A percentile compares a stretch with the other conserved stretches of the same genome.
Evolutionary conservation across 1,284 basidiomycete species (phyloP).

Genomic region (Apiotrichum akiyoshidainum): DNA sequence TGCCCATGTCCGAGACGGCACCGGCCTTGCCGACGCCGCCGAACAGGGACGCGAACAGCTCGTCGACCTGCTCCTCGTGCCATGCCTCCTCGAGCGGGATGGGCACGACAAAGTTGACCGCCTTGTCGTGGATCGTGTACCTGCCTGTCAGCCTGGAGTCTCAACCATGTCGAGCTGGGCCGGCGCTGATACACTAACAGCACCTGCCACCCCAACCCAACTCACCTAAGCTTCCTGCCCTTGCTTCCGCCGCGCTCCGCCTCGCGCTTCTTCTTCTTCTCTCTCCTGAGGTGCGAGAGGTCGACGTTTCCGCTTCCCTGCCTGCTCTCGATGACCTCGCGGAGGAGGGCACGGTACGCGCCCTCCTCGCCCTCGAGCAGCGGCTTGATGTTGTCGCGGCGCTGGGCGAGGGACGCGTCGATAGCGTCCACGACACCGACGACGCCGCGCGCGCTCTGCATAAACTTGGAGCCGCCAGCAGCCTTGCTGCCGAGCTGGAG

Average conservation of each 20-base stretch:
- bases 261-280: constrained; percentile 65
- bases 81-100: constrained; percentile 63
- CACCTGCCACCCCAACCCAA: constrained; percentile 9
- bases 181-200: not conserved
- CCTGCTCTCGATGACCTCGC: constrained; percentile 76
- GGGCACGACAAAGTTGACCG: constrained; percentile 91
- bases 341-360: constrained; percentile 82
- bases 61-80: constrained; percentile 92
- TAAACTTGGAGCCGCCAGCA: constrained; percentile 54
- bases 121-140: constrained; percentile 87
- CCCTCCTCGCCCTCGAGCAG: constrained; percentile 68
- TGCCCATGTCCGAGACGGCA: constrained; percentile 5
- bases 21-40: constrained; percentile 52
- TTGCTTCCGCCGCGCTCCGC: constrained; percentile 93
- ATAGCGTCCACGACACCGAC: constrained; percentile 51
- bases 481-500: constrained; percentile 47
- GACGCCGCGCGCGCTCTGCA: constrained; percentile 57
- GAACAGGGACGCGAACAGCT: constrained; percentile 79
- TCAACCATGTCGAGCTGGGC: not conserved
- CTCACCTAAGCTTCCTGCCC: constrained; percentile 75
- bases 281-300: constrained; percentile 44
- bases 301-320: constrained; percentile 32
- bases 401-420: constrained; percentile 34
- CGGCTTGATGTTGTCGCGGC: constrained; percentile 28
- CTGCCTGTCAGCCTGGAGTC: constrained; percentile 50